Base-by-base conservation (phyloP, 2,329 filamentous ascomycete species). In the Nannizzia gypsea region DNA sequence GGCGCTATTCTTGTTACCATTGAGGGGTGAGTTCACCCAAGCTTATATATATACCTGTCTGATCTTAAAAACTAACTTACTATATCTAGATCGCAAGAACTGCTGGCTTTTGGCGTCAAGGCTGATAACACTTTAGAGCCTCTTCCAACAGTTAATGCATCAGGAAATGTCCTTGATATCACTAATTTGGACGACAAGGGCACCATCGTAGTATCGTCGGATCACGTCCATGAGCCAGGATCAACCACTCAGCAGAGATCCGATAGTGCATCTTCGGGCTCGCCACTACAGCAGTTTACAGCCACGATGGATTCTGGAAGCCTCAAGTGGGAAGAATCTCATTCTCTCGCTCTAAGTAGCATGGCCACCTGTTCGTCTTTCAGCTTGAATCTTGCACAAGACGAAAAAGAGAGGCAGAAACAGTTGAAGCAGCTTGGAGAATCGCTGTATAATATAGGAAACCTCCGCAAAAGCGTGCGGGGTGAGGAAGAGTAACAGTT, bases 91-190 rank as follows among this genome's bases (percentile, higher is more conserved):
- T 44, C 73, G 87, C 24, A 86, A 86, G 72, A 75, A 78, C 65
- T 95, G 6, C 84, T 92, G 71, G 74, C 81, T 59, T 88, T 86
- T 74, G 73, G 74, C n/a, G 75, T 87, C 4, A 70, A 71, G n/a
- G 62, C 69, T 0, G 70, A 80, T 56, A 80, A 79, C 62, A 72
- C 69, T 13, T 75, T 89, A 44, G 70, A 74, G 6, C 75, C 80
- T 62, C 70, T 72, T 6, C 73, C 78, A 52, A 80, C 78, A 57
- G 67, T 89, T 58, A 71, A 76, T 42, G 71, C 89, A 3, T 76
- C 78, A 1, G 86, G 86, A 6, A 90, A 88, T 66, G 81, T 84
- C 0, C 79, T 92, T 3, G 81, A 84, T 67, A 66, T 82, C n/a
- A 66, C 73, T 17, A 58, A 62, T n/a, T 59, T 68, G 9, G 65